Conservation (phyloP, 2,329 filamentous ascomycete species). For the Colletotrichum limetticola region DNA sequence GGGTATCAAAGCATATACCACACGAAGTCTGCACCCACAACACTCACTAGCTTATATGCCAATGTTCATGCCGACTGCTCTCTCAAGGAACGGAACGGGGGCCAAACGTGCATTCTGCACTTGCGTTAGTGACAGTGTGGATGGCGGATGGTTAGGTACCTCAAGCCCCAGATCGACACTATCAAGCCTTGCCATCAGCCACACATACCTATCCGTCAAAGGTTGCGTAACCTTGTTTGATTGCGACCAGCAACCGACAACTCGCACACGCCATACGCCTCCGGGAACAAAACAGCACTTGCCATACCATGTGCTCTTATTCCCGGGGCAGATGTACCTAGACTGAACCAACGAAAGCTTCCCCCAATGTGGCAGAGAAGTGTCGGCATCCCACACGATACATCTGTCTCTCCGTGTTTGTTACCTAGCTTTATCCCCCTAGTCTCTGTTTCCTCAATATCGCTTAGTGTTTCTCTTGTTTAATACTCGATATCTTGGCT, state of each 20-base stretch:
- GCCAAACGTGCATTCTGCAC: neutral
- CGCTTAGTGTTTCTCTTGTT: neutral
- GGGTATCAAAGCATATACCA: neutral
- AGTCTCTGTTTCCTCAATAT: neutral
- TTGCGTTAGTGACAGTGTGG: neutral
- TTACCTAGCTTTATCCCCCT: neutral
- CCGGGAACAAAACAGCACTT: neutral
- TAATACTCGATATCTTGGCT: neutral
- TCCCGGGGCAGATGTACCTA: neutral
- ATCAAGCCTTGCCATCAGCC: neutral
- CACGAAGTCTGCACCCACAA: neutral
- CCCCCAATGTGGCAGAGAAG: neutral
- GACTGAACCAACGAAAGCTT: too few species aligned
- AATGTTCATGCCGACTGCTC: neutral
- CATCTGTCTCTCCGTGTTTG: neutral
- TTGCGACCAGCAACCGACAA: neutral
- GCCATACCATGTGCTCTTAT: neutral
- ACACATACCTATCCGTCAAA: neutral
- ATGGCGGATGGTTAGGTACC: neutral
- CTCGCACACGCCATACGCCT: neutral
- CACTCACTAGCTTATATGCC: neutral
- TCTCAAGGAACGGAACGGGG: neutral
- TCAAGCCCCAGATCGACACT: neutral
- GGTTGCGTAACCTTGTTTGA: neutral
- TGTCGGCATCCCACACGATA: neutral